These are phyloP conservation scores for Tetradesmus lagerheimii DNA, from an alignment of 139 green algal genomes.

Conservation along the genomic window DNA sequence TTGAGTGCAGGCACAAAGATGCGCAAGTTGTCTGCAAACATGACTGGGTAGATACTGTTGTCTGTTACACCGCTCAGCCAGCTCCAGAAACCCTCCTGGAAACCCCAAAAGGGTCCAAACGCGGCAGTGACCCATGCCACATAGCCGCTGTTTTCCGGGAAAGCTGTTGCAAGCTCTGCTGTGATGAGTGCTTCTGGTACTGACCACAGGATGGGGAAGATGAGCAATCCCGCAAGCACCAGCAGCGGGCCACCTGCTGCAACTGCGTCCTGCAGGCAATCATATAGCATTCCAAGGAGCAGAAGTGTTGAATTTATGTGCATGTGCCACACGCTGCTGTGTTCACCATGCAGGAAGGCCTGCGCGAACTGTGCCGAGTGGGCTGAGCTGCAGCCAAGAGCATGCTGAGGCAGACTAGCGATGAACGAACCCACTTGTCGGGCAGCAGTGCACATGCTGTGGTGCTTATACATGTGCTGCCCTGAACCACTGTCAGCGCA, in stretches of 20 bases:
- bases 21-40: slow-evolving; percentile 94
- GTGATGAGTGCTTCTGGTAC: slow-evolving; percentile 95
- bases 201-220: slow-evolving; percentile 91
- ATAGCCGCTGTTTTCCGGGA: slow-evolving; percentile 96
- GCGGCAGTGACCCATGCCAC: slow-evolving; percentile 97
- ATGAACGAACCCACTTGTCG: too few species aligned
- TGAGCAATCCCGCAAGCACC: slow-evolving; percentile 86
- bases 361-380: not conserved
- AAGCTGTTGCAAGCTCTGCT: slow-evolving; percentile 93
- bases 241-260: slow-evolving; percentile 82
- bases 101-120: slow-evolving; percentile 98
- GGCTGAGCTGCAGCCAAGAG: not conserved
- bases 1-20: slow-evolving; percentile 72
- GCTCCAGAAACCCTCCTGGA: slow-evolving; percentile 94
- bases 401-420: not conserved
- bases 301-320: not conserved
- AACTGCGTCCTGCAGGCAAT: slow-evolving; percentile 82
- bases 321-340: not conserved
- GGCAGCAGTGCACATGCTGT: not conserved
- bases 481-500: not conserved
- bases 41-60: slow-evolving; percentile 97
- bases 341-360: not conserved
- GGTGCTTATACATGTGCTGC: not conserved
- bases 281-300: not conserved
- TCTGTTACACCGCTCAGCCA: slow-evolving; percentile 96